Evolutionary conservation across 768 basidiomycete genomes (phyloP).

Genomic region (Leucocoprinus leucothites): DNA sequence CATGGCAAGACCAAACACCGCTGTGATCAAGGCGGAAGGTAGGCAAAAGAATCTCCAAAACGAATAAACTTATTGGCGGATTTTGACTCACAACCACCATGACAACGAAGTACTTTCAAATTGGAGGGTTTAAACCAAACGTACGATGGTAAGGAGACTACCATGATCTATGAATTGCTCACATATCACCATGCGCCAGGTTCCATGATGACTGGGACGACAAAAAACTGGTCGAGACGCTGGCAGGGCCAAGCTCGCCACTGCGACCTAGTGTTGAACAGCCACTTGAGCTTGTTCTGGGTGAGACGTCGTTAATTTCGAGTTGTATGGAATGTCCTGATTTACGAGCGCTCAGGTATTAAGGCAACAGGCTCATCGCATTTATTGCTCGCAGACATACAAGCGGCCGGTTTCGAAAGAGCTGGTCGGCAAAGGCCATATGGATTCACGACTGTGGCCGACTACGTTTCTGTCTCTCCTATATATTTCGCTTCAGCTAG

Average conservation of each 20-base stretch:
- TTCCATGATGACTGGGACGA: conserved; percentile 28
- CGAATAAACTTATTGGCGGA: too few species aligned
- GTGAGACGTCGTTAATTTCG: conserved; percentile 20
- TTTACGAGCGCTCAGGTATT: conserved; percentile 32
- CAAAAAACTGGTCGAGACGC: conserved; percentile 25
- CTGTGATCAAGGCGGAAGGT: too few species aligned
- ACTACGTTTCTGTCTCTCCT: conserved; percentile 47
- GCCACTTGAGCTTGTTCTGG: conserved; percentile 40
- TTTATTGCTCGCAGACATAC: conserved; percentile 31
- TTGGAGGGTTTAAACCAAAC: conserved; percentile 24
- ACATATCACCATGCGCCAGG: conserved; percentile 7
- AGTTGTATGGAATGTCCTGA: neutral
- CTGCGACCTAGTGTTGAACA: conserved; percentile 21
- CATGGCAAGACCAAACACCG: too few species aligned
- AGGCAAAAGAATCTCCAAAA: too few species aligned
- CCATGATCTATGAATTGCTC: neutral
- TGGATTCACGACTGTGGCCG: conserved; percentile 11
- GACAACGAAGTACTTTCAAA: conserved; percentile 20
- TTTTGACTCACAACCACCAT: neutral
- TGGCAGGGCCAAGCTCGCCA: conserved; percentile 26
- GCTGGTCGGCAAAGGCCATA: conserved; percentile 4
- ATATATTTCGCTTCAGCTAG: conserved; percentile 33
- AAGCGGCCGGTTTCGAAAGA: conserved; percentile 26
- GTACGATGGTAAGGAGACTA: conserved; percentile 20
- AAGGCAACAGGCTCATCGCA: conserved; percentile 41